Evolutionary conservation across 768 basidiomycete genomes (phyloP).

Genomic region (Pleurotus giganteus): DNA sequence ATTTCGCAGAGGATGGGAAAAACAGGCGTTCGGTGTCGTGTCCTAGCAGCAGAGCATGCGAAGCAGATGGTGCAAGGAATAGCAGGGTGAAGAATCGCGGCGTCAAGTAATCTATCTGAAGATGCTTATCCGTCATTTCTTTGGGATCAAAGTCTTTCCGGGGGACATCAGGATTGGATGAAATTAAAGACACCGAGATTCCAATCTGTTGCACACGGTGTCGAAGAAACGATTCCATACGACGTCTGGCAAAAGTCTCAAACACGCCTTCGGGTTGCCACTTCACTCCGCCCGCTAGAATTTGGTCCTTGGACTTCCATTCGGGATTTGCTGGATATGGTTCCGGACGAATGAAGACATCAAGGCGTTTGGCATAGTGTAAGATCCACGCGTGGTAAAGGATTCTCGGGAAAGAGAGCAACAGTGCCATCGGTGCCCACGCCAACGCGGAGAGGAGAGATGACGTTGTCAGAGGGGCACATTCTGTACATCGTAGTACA

Average conservation of each 20-base stretch:
- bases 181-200: slow-evolving; percentile 35
- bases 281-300: slow-evolving; percentile 29
- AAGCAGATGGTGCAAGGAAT: slow-evolving; percentile 39
- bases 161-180: slow-evolving; percentile 32
- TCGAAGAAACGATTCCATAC: slow-evolving; percentile 33
- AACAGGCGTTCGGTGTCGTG: slow-evolving; percentile 37
- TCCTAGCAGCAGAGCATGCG: slow-evolving; percentile 40
- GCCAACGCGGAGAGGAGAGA: slow-evolving; percentile 37
- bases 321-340: slow-evolving; percentile 32
- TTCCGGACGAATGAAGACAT: slow-evolving; percentile 60
- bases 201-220: slow-evolving; percentile 31
- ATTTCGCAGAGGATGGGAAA: slow-evolving; percentile 28
- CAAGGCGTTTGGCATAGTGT: slow-evolving; percentile 57
- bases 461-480: slow-evolving; percentile 37
- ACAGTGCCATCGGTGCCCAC: slow-evolving; percentile 48
- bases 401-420: slow-evolving; percentile 60
- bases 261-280: slow-evolving; percentile 30
- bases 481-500: slow-evolving; percentile 33
- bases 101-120: slow-evolving; percentile 44
- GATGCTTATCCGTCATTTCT: neutral
- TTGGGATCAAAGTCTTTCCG: slow-evolving; percentile 18
- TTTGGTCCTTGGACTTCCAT: slow-evolving; percentile 25
- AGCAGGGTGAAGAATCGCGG: slow-evolving; percentile 48
- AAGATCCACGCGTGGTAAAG: slow-evolving; percentile 57
- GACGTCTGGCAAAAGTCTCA: slow-evolving; percentile 30